Conservation (phyloP, 2,329 filamentous ascomycete species). For the Ceratocystis cacaofunesta region DNA sequence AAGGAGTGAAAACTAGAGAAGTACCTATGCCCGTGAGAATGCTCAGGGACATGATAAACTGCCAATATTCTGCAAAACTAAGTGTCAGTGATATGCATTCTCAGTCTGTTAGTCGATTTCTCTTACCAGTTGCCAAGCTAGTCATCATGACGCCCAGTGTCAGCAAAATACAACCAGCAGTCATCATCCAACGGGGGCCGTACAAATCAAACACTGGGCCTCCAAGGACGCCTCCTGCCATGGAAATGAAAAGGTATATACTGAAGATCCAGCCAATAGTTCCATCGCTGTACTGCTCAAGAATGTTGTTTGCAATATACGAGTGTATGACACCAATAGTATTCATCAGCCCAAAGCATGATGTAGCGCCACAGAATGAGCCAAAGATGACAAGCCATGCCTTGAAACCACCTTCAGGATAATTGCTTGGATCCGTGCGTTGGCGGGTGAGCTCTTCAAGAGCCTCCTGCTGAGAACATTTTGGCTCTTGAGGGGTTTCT, state of each 20-base stretch:
- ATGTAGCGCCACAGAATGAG: slow-evolving; percentile 55
- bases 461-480: slow-evolving; percentile 1
- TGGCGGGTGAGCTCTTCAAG: slow-evolving; percentile 14
- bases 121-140: slow-evolving; percentile 46
- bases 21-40: slow-evolving; percentile 58
- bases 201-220: slow-evolving; percentile 68
- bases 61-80: slow-evolving; percentile 45
- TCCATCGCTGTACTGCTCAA: slow-evolving; percentile 49
- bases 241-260: slow-evolving; percentile 65
- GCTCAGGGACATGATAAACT: slow-evolving; percentile 66
- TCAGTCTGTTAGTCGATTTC: not conserved
- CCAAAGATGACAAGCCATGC: slow-evolving; percentile 70
- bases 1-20: slow-evolving; percentile 62
- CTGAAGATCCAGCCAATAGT: slow-evolving; percentile 78
- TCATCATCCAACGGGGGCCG: slow-evolving; percentile 53
- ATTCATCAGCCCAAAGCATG: slow-evolving; percentile 59
- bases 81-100: not conserved
- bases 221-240: slow-evolving; percentile 69
- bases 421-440: slow-evolving; percentile 14
- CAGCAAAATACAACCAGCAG: slow-evolving; percentile 46
- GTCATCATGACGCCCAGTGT: slow-evolving; percentile 49
- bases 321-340: slow-evolving; percentile 63
- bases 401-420: slow-evolving; percentile 48
- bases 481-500: not conserved
- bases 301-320: slow-evolving; percentile 58